Conservation (phyloP, 345 rosid genomes). For the Gynandropsis gynandra region DNA sequence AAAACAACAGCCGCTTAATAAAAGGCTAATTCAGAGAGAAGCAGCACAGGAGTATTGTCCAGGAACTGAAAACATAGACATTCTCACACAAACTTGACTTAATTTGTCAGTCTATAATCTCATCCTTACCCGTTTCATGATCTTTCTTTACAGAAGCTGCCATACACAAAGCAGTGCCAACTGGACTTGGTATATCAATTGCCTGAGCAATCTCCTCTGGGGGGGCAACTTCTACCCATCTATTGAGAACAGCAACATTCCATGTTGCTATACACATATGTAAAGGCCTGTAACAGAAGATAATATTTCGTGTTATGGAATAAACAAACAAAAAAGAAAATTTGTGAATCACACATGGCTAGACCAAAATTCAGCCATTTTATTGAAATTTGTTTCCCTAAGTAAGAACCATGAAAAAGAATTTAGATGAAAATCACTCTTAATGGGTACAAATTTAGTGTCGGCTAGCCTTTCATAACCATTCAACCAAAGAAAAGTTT, state of each 20-base stretch:
- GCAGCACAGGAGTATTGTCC: conserved; percentile 3
- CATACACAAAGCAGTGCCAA: conserved; percentile 90
- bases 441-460: not conserved
- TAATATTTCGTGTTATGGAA: conserved; percentile 10
- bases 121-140: conserved; percentile 74
- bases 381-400: not conserved
- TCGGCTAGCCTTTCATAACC: not conserved
- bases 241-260: conserved; percentile 85
- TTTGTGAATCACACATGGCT: conserved; percentile 6
- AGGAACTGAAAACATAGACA: conserved; percentile 3
- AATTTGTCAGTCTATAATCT: conserved; percentile 12
- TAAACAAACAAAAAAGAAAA: conserved; percentile 5
- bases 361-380: too few species aligned
- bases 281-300: conserved; percentile 58
- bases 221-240: conserved; percentile 85
- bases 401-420: not conserved
- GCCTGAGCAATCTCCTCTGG: conserved; percentile 60
- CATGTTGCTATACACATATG: conserved; percentile 82
- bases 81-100: not conserved
- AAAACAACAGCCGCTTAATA: not conserved
- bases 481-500: too few species aligned
- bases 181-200: conserved; percentile 69
- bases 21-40: not conserved
- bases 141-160: conserved; percentile 86
- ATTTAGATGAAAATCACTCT: conserved; percentile 1